phyloP scores from a whole-genome alignment of 202 grass and related monocot genomes.

The Panicum virgatum region DNA sequence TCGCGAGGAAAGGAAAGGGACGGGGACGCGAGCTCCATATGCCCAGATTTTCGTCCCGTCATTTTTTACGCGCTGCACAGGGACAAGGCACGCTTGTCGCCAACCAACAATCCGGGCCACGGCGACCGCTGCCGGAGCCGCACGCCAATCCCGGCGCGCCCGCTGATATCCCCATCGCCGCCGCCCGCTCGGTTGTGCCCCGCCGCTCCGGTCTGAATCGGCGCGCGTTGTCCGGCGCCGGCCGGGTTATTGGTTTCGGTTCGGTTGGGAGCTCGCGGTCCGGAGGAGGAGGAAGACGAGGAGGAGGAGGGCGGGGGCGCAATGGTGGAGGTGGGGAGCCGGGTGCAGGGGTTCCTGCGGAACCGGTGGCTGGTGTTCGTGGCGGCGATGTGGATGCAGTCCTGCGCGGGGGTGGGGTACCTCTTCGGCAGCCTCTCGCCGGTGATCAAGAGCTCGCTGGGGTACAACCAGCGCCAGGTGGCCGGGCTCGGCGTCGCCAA shows the following conservation, averaged over 20 bases:
- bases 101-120: slow-evolving; percentile 1
- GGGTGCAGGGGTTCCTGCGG: slow-evolving; percentile 53
- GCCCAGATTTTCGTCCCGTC: background rate
- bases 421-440: slow-evolving; percentile 93
- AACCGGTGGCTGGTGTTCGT: slow-evolving; percentile 92
- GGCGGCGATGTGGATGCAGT: slow-evolving; percentile 97
- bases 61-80: background rate
- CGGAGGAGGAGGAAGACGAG: background rate
- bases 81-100: slow-evolving; percentile 5
- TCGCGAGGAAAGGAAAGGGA: background rate
- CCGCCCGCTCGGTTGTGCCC: background rate
- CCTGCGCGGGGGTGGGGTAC: slow-evolving; percentile 79
- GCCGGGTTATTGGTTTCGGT: too few species aligned
- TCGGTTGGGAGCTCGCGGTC: background rate
- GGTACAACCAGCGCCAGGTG: slow-evolving; percentile 87
- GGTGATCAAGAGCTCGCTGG: slow-evolving; percentile 72
- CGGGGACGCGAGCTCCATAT: background rate
- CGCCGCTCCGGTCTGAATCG: background rate
- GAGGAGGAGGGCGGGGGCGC: background rate
- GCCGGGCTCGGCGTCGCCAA: slow-evolving; percentile 85
- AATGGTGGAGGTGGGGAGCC: slow-evolving; percentile 39
- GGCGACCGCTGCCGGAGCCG: slow-evolving; percentile 7
- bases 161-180: background rate
- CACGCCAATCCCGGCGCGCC: background rate
- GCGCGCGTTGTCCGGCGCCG: background rate